Evolutionary conservation across 306 rosid species (phyloP).

Genomic region (Cucumis cinereus): DNA sequence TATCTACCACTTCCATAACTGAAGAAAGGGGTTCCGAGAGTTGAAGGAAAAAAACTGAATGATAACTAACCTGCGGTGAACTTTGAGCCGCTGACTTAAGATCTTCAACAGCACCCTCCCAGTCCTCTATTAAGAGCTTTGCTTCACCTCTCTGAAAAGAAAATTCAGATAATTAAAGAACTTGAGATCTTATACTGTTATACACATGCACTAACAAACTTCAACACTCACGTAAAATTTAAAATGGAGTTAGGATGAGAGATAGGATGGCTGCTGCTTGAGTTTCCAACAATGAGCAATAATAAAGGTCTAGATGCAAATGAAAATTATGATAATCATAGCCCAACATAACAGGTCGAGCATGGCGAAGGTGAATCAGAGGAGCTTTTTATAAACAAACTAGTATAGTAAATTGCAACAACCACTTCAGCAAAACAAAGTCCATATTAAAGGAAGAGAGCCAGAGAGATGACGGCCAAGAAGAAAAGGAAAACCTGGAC

Average conservation of each 20-base stretch:
- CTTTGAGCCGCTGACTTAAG: constrained; percentile 80
- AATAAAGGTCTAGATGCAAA: not conserved
- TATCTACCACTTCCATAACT: not conserved
- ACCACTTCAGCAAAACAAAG: not conserved
- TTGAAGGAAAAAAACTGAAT: not conserved
- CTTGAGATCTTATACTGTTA: not conserved
- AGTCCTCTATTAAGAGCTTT: constrained; percentile 81
- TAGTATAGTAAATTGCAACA: not conserved
- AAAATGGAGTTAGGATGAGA: not conserved
- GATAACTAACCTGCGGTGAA: constrained; percentile 68
- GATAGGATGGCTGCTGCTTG: not conserved
- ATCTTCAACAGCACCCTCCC: constrained; percentile 98
- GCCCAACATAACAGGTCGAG: not conserved
- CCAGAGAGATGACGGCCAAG: not conserved
- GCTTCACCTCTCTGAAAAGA: constrained; percentile 88
- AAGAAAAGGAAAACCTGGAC: constrained; percentile 50
- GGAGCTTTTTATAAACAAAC: not conserved
- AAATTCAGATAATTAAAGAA: constrained; percentile 6
- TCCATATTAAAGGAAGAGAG: not conserved
- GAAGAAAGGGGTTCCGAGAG: not conserved
- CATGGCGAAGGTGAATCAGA: not conserved
- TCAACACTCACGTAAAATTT: not conserved
- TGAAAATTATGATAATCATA: not conserved
- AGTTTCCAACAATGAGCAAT: not conserved
- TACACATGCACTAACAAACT: not conserved